Percentiles rank a stretch among this genome's conserved stretches.
Evolutionary conservation across 495 filamentous ascomycete genomes (phyloP).

Genomic region (Aspergillus funiculosus): DNA sequence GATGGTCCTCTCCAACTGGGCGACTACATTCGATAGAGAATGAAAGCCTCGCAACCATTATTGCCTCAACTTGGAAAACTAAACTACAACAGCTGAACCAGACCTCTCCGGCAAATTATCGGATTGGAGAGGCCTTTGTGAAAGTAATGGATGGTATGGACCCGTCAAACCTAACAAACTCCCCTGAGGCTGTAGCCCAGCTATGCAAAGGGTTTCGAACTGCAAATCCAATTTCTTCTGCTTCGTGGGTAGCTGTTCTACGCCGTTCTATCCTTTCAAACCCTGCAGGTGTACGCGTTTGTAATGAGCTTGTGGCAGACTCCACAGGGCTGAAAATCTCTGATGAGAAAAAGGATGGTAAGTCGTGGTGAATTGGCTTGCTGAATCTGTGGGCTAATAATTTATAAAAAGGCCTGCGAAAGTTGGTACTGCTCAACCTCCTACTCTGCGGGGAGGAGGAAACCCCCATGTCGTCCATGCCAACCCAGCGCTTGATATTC

Average conservation of each 20-base stretch:
- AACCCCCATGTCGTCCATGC: conserved; percentile 46
- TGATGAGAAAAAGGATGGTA: conserved; percentile 36
- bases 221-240: conserved; percentile 36
- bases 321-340: conserved; percentile 48
- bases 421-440: conserved; percentile 54
- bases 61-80: conserved; percentile 34
- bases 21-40: conserved; percentile 11
- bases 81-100: conserved; percentile 29
- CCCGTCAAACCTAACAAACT: conserved; percentile 21
- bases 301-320: conserved; percentile 56
- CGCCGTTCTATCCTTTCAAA: conserved; percentile 32
- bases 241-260: conserved; percentile 35
- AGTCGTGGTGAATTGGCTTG: conserved; percentile 10
- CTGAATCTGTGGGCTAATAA: conserved; percentile 15
- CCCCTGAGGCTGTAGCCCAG: conserved; percentile 29
- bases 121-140: conserved; percentile 38
- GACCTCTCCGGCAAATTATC: conserved; percentile 32
- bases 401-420: conserved; percentile 39
- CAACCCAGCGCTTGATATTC: conserved; percentile 76
- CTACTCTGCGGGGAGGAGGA: conserved; percentile 49
- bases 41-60: conserved; percentile 19
- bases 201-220: conserved; percentile 35
- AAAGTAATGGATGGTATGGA: conserved; percentile 33
- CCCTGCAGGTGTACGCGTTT: conserved; percentile 39
- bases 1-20: conserved; percentile 35